Evolutionary conservation across 805 yeast genomes (phyloP), one percentile per base, ranked within the genome.

Genomic region (Lipomyces chichibuensis): DNA sequence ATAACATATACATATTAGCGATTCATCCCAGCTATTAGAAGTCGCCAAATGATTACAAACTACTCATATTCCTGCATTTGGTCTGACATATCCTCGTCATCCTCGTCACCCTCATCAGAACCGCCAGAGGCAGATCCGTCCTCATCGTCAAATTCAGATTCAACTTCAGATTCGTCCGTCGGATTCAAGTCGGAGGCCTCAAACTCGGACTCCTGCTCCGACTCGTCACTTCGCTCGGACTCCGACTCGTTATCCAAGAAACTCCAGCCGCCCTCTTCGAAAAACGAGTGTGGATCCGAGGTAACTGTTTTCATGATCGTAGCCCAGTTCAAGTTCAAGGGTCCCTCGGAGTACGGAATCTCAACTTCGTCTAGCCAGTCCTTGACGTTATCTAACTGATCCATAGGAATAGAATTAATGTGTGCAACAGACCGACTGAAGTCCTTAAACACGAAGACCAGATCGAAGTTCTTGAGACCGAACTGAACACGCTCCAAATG

Each of bases 351-450:
- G 81, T 84, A 88, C 51, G 99, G 97, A 70, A 95, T 90, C 77
- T 95, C 99, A 75, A 95, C 97, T 77, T 95, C 97, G n/a, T 97
- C 91, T 67, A 95, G 82, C 99, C 99, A 95, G 60, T 91, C 92
- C 78, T 94, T 95, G 69, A 95, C 90, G 76, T 90, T 94, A 76
- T 95, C 99, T 65, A 95, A 81, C 63, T 90, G 84, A 74, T 90
- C 96, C 86, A 92, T 91, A 49, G 98, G 98, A 67, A 95, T 92
- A 2, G 98, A 92, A 78, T 94, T 94, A 71, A 95, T 87, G 77
- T 94, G 98, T 25, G 91, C 91, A 11, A 92, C 97, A 0, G 98
- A 91, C 74, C 84, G 87, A 69, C 84, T 82, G 78, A 92, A 93
- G 78, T 95, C 98, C 78, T 93, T 94, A 80, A 90, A 94, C 1